Conservation (phyloP, 768 basidiomycete genomes). For the Pleurotus sapidus region DNA sequence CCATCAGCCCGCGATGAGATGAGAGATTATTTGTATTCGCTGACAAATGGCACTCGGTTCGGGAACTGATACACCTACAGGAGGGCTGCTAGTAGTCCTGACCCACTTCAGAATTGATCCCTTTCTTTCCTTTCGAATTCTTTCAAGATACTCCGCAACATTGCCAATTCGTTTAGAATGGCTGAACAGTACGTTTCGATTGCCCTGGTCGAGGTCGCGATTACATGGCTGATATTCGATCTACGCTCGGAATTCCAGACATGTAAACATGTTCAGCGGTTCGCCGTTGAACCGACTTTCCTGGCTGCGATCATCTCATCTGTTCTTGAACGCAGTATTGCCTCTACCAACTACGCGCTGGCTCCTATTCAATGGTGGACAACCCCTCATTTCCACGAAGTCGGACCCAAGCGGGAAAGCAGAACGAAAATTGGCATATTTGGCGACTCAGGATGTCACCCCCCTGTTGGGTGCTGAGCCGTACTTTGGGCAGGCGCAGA, state of each 20-base stretch:
- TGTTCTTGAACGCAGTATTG: slow-evolving; percentile 74
- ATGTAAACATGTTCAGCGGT: slow-evolving; percentile 44
- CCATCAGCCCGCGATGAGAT: background rate
- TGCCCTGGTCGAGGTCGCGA: no score
- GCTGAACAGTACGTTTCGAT: slow-evolving; percentile 6
- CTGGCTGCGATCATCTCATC: slow-evolving; percentile 73
- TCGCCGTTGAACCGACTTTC: slow-evolving; percentile 80
- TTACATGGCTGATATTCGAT: background rate
- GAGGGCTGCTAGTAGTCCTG: no score
- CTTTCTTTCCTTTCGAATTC: background rate
- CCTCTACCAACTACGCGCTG: slow-evolving; percentile 62
- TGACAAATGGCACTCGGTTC: slow-evolving; percentile 1
- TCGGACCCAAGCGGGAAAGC: slow-evolving; percentile 27
- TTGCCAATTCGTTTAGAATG: background rate
- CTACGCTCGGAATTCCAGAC: slow-evolving; percentile 12
- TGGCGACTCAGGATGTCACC: slow-evolving; percentile 61
- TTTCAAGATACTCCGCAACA: slow-evolving; percentile 6
- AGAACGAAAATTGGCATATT: slow-evolving; percentile 40
- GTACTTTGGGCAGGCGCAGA: slow-evolving; percentile 68
- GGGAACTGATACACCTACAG: background rate
- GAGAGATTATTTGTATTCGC: background rate
- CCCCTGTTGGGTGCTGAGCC: slow-evolving; percentile 65
- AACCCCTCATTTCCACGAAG: slow-evolving; percentile 54
- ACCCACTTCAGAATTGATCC: no score
- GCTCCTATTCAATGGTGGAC: slow-evolving; percentile 72